A percentile compares a stretch with the other conserved stretches of the same genome.
Conservation (phyloP, 495 filamentous ascomycete species). For the Lasiosphaeria hispida region DNA sequence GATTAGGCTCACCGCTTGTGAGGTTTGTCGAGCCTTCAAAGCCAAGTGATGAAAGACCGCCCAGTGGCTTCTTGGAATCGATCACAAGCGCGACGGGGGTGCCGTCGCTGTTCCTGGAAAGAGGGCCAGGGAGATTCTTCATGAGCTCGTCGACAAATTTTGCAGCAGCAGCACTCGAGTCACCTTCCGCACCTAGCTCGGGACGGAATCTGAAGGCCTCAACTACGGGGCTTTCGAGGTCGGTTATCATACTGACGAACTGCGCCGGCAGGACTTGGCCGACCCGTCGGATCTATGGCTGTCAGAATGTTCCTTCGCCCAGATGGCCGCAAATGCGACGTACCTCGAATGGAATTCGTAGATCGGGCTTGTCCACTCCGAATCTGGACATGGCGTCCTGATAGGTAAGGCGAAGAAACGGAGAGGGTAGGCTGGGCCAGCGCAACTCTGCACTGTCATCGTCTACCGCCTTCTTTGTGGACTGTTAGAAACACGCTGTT, state of each 20-base stretch:
- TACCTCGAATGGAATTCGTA: constrained; percentile 56
- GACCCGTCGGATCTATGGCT: constrained; percentile 58
- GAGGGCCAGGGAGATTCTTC: constrained; percentile 57
- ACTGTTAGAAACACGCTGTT: not conserved
- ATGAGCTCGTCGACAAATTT: constrained; percentile 69
- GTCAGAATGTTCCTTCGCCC: constrained; percentile 17
- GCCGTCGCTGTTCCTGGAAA: constrained; percentile 65
- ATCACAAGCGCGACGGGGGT: constrained; percentile 73
- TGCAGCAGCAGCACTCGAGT: constrained; percentile 22
- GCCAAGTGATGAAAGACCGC: constrained; percentile 71
- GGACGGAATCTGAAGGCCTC: constrained; percentile 67
- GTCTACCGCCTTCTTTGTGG: not conserved
- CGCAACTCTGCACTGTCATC: not conserved
- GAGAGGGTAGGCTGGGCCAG: constrained; percentile 17
- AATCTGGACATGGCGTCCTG: constrained; percentile 74
- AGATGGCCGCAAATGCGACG: not conserved
- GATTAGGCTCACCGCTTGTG: constrained; percentile 9
- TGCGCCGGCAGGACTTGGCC: constrained; percentile 61
- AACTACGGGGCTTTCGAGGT: constrained; percentile 59
- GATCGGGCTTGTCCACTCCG: constrained; percentile 90
- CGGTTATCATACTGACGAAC: constrained; percentile 69
- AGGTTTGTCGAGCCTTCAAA: constrained; percentile 64
- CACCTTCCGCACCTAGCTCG: constrained; percentile 4
- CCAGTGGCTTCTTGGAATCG: constrained; percentile 65
- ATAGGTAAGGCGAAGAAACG: constrained; percentile 57